Base-by-base conservation (phyloP, 2,329 filamentous ascomycete genomes). In the Colletotrichum sp. region DNA sequence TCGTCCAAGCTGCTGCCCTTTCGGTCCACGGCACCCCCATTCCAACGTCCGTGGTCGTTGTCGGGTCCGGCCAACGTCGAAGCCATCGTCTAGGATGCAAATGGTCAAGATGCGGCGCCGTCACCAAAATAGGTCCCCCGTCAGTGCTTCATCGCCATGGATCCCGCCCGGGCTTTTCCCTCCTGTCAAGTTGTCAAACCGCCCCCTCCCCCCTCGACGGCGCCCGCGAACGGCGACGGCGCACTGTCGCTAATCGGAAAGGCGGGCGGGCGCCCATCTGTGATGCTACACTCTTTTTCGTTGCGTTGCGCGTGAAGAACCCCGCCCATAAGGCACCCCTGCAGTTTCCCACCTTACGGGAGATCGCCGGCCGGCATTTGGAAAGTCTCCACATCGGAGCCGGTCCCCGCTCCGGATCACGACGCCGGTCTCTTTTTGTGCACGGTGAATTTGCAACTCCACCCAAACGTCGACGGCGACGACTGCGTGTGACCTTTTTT, bases 161-260 rank as follows among this genome's bases (percentile, higher is more conserved):
- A 49, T 16, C 24, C 15, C 34, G 21, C 63, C 15, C 34, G 32
- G 21, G 44, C 24, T 52, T 63, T 52, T n/a, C 39, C 39, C 39
- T 49, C 32, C 69, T 73, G 63, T 73, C 73, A 73, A 76, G 24
- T 32, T 73, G 69, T 64, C 73, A 76, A n/a, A 49, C 39, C 39
- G 39, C 39, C 39, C 39, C 39, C 39, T 44, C 39, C n/a, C 55
- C 24, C 30, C 30, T 63, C 26, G 68, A 39, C 62, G 68, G 62
- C 72, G 72, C 62, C 72, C 70, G 49, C 21, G n/a, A 59, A 60
- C 16, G 28, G 57, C 26, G 57, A 21, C 28, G 26, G 44, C 63
- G 69, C 69, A 73, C 69, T 21, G 57, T 76, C 73, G 73, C 70
- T 60, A 69, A 72, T 72, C 63, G 67, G 67, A 60, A 52, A 24